phyloP scores from a whole-genome alignment of 192 early-diverging fungal genomes.

The Thamnidium elegans region DNA sequence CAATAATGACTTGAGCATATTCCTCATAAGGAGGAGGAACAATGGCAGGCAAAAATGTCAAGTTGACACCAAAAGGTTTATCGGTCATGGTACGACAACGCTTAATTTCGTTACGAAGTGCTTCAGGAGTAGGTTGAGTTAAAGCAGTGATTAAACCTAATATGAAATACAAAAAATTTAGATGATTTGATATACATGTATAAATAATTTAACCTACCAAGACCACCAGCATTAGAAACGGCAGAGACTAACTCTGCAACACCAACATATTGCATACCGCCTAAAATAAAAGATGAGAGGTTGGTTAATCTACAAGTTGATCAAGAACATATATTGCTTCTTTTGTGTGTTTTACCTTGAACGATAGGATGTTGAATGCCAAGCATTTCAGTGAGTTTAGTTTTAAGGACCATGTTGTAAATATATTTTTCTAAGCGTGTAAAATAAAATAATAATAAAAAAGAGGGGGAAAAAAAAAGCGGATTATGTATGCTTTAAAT shows the following conservation, averaged over 20 bases:
- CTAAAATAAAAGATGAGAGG: conserved; percentile 3
- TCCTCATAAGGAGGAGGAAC: conserved; percentile 77
- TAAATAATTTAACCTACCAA: conserved; percentile 17
- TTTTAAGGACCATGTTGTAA: conserved; percentile 58
- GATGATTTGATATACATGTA: too few relatives aligned
- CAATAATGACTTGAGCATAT: conserved; percentile 69
- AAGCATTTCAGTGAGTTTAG: conserved; percentile 61
- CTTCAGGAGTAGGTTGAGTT: conserved; percentile 79
- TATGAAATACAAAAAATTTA: too few relatives aligned
- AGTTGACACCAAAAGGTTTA: conserved; percentile 81
- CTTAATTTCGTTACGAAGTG: conserved; percentile 65
- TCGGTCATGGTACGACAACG: conserved; percentile 71
- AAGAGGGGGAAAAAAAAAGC: not conserved
- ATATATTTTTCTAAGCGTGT: conserved; percentile 2
- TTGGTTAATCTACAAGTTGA: not conserved
- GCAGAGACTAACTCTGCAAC: conserved; percentile 58
- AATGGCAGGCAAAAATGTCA: conserved; percentile 79
- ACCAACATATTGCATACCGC: conserved; percentile 78
- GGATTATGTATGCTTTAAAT: not conserved
- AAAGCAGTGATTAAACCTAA: conserved; percentile 65
- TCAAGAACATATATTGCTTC: not conserved
- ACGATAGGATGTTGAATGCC: conserved; percentile 74
- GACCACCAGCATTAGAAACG: conserved; percentile 78
- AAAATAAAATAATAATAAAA: conserved; percentile 11
- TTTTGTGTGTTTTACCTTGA: conserved; percentile 59